Conservation (phyloP, 176 grass and related monocot species). For the Phyllostachys edulis region DNA sequence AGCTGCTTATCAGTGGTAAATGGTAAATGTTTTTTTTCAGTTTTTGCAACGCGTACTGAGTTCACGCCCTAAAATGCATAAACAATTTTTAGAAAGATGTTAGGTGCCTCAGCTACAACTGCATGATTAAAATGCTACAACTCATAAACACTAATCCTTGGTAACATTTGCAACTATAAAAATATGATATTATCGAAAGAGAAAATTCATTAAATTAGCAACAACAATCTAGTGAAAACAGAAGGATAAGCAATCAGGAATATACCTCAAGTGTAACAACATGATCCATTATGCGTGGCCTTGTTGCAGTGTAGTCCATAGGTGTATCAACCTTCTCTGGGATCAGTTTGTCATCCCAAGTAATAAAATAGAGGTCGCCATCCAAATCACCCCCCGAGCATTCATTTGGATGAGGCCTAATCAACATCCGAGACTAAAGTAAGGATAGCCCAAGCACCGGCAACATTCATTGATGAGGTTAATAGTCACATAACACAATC, state of each 20-base stretch:
- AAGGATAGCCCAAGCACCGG: conserved; percentile 18
- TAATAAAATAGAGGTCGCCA: conserved; percentile 90
- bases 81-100: conserved; percentile 12
- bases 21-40: background rate
- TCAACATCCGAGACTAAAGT: conserved; percentile 24
- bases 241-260: background rate
- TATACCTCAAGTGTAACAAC: conserved; percentile 82
- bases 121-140: conserved; percentile 3
- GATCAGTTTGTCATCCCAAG: conserved; percentile 84
- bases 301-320: conserved; percentile 87
- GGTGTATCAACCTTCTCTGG: conserved; percentile 74
- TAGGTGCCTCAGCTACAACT: background rate
- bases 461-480: conserved; percentile 20
- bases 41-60: background rate
- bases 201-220: background rate
- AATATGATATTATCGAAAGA: conserved; percentile 11
- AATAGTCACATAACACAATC: background rate
- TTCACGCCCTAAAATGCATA: background rate
- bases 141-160: background rate
- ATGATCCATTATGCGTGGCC: conserved; percentile 81
- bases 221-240: background rate
- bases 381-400: conserved; percentile 97
- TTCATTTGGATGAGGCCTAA: conserved; percentile 95
- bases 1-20: background rate
- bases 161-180: conserved; percentile 1